phyloP scores from a whole-genome alignment of 2,329 filamentous ascomycete genomes.

The Zymoseptoria brevis region DNA sequence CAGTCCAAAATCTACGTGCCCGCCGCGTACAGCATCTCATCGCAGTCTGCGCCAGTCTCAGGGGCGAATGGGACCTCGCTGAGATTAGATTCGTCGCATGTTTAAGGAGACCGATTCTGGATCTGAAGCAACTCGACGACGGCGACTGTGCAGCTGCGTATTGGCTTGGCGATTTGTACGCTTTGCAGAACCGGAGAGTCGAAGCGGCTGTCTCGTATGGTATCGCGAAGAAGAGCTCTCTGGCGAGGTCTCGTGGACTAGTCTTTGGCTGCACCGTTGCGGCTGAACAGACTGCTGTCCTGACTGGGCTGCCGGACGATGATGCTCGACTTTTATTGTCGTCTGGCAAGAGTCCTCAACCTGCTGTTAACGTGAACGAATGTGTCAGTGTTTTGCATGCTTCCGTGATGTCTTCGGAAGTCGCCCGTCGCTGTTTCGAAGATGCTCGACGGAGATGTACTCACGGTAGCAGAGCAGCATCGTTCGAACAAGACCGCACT shows the following conservation, averaged over 20 bases:
- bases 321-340: neutral
- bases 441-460: neutral
- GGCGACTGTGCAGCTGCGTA: constrained; percentile 22
- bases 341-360: neutral
- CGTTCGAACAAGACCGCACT: neutral
- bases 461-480: neutral
- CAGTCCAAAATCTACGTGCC: neutral
- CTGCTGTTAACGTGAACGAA: constrained; percentile 3
- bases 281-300: constrained; percentile 6
- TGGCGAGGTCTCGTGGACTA: neutral
- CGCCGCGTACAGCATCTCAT: constrained; percentile 14
- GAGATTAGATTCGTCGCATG: constrained; percentile 15
- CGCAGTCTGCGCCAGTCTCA: constrained; percentile 18
- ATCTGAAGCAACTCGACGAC: constrained; percentile 12
- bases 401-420: constrained; percentile 2
- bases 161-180: constrained; percentile 21
- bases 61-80: constrained; percentile 15
- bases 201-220: constrained; percentile 21
- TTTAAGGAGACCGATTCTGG: constrained; percentile 11
- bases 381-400: constrained; percentile 9
- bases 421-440: constrained; percentile 5
- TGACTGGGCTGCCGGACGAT: neutral
- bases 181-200: constrained; percentile 13
- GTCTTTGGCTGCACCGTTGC: neutral
- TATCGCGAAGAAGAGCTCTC: constrained; percentile 12